These are phyloP conservation scores for Corymbia maculata DNA, from an alignment of 345 rosid species.

Conservation along the genomic window DNA sequence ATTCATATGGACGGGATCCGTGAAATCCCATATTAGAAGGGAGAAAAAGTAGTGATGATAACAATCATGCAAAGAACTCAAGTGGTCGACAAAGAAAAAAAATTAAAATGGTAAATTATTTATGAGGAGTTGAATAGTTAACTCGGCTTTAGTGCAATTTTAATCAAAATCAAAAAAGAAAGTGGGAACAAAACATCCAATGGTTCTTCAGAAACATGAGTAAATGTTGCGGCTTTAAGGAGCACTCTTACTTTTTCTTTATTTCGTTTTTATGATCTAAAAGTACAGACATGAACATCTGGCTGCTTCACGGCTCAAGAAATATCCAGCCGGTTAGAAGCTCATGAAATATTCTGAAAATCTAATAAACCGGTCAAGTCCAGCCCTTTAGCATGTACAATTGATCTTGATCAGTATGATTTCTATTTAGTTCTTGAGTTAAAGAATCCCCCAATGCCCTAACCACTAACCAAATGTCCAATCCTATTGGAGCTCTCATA, in stretches of 20 bases:
- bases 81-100: background rate
- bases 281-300: background rate
- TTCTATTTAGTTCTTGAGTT: background rate
- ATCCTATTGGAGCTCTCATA: background rate
- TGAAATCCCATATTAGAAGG: accelerated
- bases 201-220: background rate
- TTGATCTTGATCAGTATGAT: accelerated
- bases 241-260: background rate
- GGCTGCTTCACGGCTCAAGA: background rate
- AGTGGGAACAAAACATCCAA: background rate
- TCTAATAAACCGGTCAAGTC: background rate
- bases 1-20: background rate
- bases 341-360: background rate
- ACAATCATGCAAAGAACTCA: background rate
- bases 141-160: background rate
- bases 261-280: background rate
- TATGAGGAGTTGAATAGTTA: background rate
- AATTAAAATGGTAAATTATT: background rate
- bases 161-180: background rate
- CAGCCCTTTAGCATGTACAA: background rate
- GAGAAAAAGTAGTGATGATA: accelerated
- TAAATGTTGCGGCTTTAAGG: background rate
- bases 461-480: background rate
- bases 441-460: background rate
- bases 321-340: background rate